These are phyloP conservation scores for Arabidopsis arenosa DNA, from an alignment of 345 rosid species.

Conservation along the genomic window DNA sequence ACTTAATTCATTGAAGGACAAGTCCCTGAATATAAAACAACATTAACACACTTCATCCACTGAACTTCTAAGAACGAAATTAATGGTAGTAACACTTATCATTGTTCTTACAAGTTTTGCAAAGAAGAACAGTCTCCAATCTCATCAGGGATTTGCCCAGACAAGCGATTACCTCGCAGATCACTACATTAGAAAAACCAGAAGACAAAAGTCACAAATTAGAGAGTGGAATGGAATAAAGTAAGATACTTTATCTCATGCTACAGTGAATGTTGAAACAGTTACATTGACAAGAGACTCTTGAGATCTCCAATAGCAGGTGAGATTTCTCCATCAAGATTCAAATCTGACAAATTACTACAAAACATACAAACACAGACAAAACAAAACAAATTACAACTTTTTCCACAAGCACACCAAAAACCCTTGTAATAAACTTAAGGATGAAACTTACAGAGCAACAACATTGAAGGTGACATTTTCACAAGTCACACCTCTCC, in stretches of 20 bases:
- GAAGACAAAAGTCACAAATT: not conserved
- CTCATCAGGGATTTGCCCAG: constrained; percentile 98
- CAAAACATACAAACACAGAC: constrained; percentile 34
- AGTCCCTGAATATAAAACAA: constrained; percentile 57
- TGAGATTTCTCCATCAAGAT: constrained; percentile 94
- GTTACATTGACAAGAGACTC: constrained; percentile 68
- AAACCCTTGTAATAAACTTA: not conserved
- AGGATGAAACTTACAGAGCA: constrained; percentile 71
- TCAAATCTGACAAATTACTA: constrained; percentile 88
- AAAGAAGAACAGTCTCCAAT: constrained; percentile 91
- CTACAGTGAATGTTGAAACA: constrained; percentile 29
- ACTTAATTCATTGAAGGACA: constrained; percentile 78
- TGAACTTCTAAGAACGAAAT: not conserved
- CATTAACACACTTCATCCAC: constrained; percentile 31
- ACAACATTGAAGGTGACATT: constrained; percentile 81
- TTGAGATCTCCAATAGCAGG: constrained; percentile 87
- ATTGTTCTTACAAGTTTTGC: constrained; percentile 67
- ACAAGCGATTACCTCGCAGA: constrained; percentile 72
- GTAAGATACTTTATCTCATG: constrained; percentile 11
- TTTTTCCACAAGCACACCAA: constrained; percentile 15
- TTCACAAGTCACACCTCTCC: constrained; percentile 92
- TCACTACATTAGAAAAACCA: constrained; percentile 53
- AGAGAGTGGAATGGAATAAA: not conserved
- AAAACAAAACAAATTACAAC: constrained; percentile 45
- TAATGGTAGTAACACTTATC: not conserved